These are phyloP conservation scores for Alternaria longipes DNA, from an alignment of 2,329 filamentous ascomycete species.

Conservation along the genomic window DNA sequence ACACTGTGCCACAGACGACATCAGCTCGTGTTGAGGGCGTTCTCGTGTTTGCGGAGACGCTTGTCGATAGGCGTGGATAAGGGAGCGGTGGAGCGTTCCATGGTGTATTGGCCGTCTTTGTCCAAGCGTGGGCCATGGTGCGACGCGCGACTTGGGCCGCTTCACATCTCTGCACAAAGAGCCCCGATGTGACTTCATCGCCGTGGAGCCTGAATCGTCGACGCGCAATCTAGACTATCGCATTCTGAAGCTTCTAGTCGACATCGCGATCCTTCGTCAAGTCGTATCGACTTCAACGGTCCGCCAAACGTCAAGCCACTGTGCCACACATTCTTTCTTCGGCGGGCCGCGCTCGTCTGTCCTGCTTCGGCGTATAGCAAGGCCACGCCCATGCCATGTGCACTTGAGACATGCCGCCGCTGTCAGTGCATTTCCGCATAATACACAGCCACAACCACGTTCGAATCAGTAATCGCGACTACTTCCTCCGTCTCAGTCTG, in stretches of 20 bases:
- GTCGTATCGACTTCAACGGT: constrained; percentile 9
- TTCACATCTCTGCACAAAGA: constrained; percentile 27
- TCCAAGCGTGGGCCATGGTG: constrained; percentile 16
- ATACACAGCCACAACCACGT: constrained; percentile 22
- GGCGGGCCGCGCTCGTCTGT: neutral
- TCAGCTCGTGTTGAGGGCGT: constrained; percentile 4
- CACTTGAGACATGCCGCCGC: constrained; percentile 13
- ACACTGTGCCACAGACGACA: constrained; percentile 6
- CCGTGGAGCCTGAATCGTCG: constrained; percentile 14
- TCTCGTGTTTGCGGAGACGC: constrained; percentile 12
- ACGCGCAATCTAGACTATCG: constrained; percentile 13
- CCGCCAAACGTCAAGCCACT: constrained; percentile 10
- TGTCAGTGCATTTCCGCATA: constrained; percentile 18
- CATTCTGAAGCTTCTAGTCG: constrained; percentile 8
- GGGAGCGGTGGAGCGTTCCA: constrained; percentile 9
- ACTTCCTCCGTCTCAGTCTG: constrained; percentile 11
- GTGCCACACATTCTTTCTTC: constrained; percentile 8
- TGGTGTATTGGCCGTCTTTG: constrained; percentile 16
- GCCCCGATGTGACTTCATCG: constrained; percentile 9
- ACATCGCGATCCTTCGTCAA: neutral
- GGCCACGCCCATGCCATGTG: constrained; percentile 15
- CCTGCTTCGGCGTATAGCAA: neutral
- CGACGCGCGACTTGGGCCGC: constrained; percentile 12
- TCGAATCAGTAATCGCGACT: neutral
- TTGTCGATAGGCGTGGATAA: constrained; percentile 15